These are phyloP conservation scores for Prunus mira DNA, from an alignment of 306 rosid species.

Conservation along the genomic window DNA sequence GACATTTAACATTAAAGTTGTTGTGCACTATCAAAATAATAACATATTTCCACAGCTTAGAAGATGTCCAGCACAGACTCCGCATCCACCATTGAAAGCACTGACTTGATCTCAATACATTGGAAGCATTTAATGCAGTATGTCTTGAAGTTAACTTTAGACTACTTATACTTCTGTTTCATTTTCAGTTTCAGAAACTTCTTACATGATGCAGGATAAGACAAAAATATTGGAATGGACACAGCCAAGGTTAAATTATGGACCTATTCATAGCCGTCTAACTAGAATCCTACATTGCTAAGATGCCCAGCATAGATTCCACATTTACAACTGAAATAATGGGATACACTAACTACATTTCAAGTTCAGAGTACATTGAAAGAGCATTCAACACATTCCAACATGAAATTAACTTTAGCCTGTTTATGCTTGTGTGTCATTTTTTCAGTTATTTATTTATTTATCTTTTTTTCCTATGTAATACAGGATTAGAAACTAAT, in stretches of 20 bases:
- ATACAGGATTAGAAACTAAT: slow-evolving; percentile 1
- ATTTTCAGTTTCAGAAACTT: neutral
- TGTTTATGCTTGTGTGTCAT: neutral
- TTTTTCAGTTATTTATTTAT: neutral
- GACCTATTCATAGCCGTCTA: neutral
- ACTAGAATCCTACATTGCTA: neutral
- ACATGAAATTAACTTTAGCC: neutral
- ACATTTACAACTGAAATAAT: neutral
- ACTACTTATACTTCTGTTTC: neutral
- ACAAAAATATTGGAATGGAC: neutral
- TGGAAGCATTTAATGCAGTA: neutral
- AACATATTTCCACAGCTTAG: neutral
- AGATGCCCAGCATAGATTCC: neutral
- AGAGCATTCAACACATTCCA: neutral
- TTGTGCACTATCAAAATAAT: neutral
- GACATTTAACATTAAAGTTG: neutral
- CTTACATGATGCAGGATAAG: neutral
- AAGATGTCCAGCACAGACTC: neutral
- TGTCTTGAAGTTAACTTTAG: neutral
- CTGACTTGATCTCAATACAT: neutral
- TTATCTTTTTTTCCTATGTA: neutral
- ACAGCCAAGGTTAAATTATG: neutral
- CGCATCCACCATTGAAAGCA: neutral
- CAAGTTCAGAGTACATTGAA: neutral
- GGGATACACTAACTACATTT: neutral